phyloP scores from a whole-genome alignment of 1,284 basidiomycete genomes.

The Microbotryum scabiosae region DNA sequence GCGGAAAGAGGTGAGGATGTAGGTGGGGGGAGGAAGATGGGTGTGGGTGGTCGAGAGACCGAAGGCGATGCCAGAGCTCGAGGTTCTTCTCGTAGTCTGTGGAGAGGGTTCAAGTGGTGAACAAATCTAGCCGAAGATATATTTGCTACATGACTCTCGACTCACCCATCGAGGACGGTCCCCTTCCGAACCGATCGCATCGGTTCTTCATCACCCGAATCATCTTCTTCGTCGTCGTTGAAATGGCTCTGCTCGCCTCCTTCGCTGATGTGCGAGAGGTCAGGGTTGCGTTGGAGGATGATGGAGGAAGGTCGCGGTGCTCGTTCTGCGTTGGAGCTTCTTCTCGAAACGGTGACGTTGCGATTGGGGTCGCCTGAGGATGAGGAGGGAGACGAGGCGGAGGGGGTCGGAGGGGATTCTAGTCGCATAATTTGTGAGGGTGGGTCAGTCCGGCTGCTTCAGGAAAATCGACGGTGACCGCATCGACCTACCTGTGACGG shows the following conservation, averaged over 20 bases:
- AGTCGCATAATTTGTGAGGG: not conserved
- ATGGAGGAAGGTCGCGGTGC: slow-evolving; percentile 3
- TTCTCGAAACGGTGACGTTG: slow-evolving; percentile 7
- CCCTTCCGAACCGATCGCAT: too few relatives aligned
- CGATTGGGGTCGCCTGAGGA: not conserved
- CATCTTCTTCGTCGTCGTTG: slow-evolving; percentile 11
- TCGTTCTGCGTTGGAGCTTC: slow-evolving; percentile 5
- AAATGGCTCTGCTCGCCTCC: slow-evolving; percentile 22
- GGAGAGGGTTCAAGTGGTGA: too few relatives aligned
- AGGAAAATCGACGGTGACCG: not conserved
- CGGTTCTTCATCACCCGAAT: slow-evolving; percentile 1
- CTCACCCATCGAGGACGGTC: too few relatives aligned
- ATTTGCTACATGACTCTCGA: too few relatives aligned
- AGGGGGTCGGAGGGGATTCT: not conserved
- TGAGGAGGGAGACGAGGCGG: not conserved
- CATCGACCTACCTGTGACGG: too few relatives aligned
- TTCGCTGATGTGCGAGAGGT: slow-evolving; percentile 19
- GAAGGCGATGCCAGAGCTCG: too few relatives aligned
- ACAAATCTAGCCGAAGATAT: too few relatives aligned
- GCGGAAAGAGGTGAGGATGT: too few relatives aligned
- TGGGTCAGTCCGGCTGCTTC: not conserved
- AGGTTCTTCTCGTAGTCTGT: too few relatives aligned
- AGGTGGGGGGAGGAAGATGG: too few relatives aligned
- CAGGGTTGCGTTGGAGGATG: slow-evolving; percentile 8
- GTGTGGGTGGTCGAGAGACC: too few relatives aligned